These are phyloP conservation scores for Discostella stelligera DNA, from an alignment of 352 stramenopile genomes.

Conservation along the genomic window DNA sequence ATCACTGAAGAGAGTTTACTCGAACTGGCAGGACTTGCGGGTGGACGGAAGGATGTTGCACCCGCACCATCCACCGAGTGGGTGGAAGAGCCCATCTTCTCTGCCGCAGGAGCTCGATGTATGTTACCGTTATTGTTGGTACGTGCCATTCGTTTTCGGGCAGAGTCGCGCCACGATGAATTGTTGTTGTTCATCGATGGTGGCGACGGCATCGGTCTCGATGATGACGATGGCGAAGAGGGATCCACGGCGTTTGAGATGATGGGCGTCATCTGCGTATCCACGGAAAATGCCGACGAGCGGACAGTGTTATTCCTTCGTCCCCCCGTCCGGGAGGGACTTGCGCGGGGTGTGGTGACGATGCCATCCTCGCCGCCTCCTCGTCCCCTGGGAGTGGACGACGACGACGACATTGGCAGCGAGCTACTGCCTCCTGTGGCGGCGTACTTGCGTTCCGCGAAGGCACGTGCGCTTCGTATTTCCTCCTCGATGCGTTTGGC, in stretches of 20 bases:
- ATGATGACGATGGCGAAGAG: constrained; percentile 2
- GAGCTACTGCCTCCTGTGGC: neutral
- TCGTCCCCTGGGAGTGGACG: neutral
- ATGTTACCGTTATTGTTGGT: constrained; percentile 3
- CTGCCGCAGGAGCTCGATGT: too few species aligned
- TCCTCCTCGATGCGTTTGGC: constrained; percentile 36
- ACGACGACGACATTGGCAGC: neutral
- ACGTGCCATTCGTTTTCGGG: constrained; percentile 10
- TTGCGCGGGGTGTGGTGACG: neutral
- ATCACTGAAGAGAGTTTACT: neutral
- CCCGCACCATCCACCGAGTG: neutral
- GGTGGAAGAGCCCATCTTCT: neutral
- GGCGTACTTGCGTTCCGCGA: constrained; percentile 44
- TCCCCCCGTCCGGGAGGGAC: neutral
- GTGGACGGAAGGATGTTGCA: neutral
- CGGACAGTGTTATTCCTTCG: neutral
- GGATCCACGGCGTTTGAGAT: neutral
- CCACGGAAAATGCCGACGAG: neutral
- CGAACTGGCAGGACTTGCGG: neutral
- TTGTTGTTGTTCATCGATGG: neutral
- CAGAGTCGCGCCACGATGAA: neutral
- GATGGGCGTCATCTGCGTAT: neutral
- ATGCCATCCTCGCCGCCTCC: neutral
- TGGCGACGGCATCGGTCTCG: neutral
- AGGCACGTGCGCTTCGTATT: constrained; percentile 31